Evolutionary conservation across 1,284 basidiomycete genomes (phyloP).

Genomic region (Anthracocystis setariae): DNA sequence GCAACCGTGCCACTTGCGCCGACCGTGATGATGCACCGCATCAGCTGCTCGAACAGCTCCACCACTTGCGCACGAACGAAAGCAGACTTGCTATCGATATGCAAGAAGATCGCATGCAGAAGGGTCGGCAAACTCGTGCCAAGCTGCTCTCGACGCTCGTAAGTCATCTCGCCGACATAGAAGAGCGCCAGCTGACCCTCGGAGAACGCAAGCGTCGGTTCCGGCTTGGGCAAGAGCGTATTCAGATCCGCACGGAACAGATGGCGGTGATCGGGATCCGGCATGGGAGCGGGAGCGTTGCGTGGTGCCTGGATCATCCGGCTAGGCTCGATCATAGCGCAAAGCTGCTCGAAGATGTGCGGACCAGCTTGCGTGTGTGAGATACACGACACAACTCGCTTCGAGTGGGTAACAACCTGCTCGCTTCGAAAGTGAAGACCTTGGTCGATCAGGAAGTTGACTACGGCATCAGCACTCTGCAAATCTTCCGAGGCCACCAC

Average conservation of each 20-base stretch:
- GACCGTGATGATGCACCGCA: slow-evolving; percentile 49
- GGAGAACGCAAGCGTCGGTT: slow-evolving; percentile 70
- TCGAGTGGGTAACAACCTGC: slow-evolving; percentile 81
- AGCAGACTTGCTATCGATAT: slow-evolving; percentile 80
- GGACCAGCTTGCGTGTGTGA: slow-evolving; percentile 81
- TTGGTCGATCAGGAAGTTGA: slow-evolving; percentile 86
- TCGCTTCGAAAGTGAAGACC: slow-evolving; percentile 83
- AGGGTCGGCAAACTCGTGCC: slow-evolving; percentile 78
- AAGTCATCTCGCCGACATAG: slow-evolving; percentile 82
- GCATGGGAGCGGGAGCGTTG: slow-evolving; percentile 70
- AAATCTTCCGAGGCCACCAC: slow-evolving; percentile 70
- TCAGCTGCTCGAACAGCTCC: slow-evolving; percentile 71
- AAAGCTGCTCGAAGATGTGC: slow-evolving; percentile 83
- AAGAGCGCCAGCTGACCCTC: slow-evolving; percentile 88
- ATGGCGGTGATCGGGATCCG: slow-evolving; percentile 66
- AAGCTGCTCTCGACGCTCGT: slow-evolving; percentile 82
- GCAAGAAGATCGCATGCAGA: slow-evolving; percentile 83
- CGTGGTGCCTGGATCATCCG: slow-evolving; percentile 79
- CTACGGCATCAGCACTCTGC: slow-evolving; percentile 81
- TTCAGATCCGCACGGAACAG: slow-evolving; percentile 50
- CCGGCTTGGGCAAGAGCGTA: slow-evolving; percentile 39
- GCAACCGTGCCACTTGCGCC: slow-evolving; percentile 12
- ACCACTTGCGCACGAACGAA: slow-evolving; percentile 79
- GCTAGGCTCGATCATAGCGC: slow-evolving; percentile 82
- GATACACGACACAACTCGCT: slow-evolving; percentile 84